Evolutionary conservation across 108 stramenopile genomes (phyloP), one percentile per base, ranked within the genome.

Genomic region (Cyclotella baltica): DNA sequence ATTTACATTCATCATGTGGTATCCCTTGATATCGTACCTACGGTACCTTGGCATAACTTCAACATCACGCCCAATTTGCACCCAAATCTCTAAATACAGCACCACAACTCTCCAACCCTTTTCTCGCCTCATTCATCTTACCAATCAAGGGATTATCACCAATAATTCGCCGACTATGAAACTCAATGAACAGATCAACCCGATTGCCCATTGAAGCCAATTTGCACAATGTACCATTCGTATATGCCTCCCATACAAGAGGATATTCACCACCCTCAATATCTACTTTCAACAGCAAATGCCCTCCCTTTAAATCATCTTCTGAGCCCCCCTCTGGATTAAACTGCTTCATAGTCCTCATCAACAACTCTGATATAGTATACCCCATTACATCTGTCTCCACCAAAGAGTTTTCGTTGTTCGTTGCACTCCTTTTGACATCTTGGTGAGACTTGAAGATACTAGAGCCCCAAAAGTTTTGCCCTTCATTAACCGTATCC

Each of bases 241-340:
- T 40, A 18, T 62, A 69, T 1, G 69, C 68, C 59, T 87, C 83
- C 31, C 81, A 59, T 16, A 87, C 28, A n/a, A 87, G 55, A 46
- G 67, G 70, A 35, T 84, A 87, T 55, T 87, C 86, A 25, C 81
- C 86, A 23, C 86, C 86, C 62, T 87, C 86, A 9, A 87, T 77
- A 40, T 87, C 86, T 62, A 87, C 79, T 56, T 87, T 87, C 37
- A 87, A 27, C 37, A 87, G 67, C n/a, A 87, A 34, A 50, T 67
- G 67, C 25, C 80, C 83, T 15, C 83, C 83, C 16, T 36, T 66
- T 43, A 55, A 18, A 10, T 83, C 81, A 0, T 68, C 72, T 4
- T 33, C 35, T 38, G 36, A 19, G 66, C 34, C 76, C 72, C 37
- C 3, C 70, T 80, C 47, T 37, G 69, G 31, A 50, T 28, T 34